Base-by-base conservation (phyloP, 2,329 filamentous ascomycete genomes). In the Apiospora aurea region DNA sequence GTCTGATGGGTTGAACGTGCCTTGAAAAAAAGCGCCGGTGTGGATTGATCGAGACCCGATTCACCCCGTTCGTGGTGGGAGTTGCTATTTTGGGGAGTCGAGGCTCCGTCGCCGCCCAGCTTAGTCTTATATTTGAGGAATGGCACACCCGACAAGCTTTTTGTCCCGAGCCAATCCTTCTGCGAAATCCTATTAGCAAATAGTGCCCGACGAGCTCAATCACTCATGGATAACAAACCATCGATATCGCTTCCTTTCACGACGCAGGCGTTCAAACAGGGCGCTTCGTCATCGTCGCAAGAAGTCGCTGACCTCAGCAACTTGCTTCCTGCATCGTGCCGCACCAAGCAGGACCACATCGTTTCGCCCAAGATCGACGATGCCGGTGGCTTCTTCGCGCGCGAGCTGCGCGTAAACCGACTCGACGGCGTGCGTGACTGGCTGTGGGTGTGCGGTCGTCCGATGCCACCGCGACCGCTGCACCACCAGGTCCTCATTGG, bases 401-500 rank as follows among this genome's bases (percentile, higher is more conserved):
- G 70, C 26, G 80, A 82, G 70, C 77, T 82, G n/a, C 73, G 77
- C 34, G 79, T 82, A 67, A 71, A 73, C n/a, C 78, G 74, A 49
- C 74, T 82, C 43, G 79, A 81, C 61, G 70, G 73, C 26, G 61
- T 80, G 38, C 76, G 79, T 38, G 76, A 78, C 69, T 80, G 75
- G 76, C 74, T 81, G 11, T 80, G 79, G 80, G 41, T 77, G 34
- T 79, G 72, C 70, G 81, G 80, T 10, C 78, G 78, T 11, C 79
- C 79, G 16, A 80, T 80, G 80, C 82, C 82, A 18, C 82, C 82
- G n/a, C 79, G 79, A 4, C 79, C 81, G 29, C 75, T 84, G 24
- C 82, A 83, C 71, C 76, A 83, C 66, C 82, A 84, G 69, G 69
- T 78, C 11, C 73, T 82, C 21, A 73, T 81, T 43, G 75, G 72